Evolutionary conservation across 129 eudicot species (phyloP), one percentile per base, ranked within the genome.

Genomic region (Sambucus nigra): DNA sequence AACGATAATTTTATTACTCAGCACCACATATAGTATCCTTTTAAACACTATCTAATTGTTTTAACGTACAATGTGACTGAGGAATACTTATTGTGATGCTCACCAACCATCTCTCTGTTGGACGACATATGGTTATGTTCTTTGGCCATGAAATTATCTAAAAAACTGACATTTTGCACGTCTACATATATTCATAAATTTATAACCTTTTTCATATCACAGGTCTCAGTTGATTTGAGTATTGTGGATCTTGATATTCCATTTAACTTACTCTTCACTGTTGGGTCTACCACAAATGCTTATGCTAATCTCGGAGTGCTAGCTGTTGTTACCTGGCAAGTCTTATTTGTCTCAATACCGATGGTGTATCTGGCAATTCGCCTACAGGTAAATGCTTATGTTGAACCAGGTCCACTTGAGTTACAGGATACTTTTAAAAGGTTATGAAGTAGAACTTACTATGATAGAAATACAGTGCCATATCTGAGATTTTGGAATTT

Each of bases 241-340:
- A 82, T 92, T n/a, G 75, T 82, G n/a, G 99, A 92, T 75, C 81
- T 86, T 32, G 99, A 92, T 59, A 27, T 92, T 20, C 99, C 99
- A 13, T 85, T 85, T 22, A 69, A 66, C 77, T 55, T 92, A 7
- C 53, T 73, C 18, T 72, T 76, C 54, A 71, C 84, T 10, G 64
- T 82, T 46, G 88, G 73, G 56, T 70, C 87, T 23, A 79, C 95
- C 7, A 57, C 74, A 53, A 79, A 73, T 26, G 77, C 73, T 52
- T 82, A 67, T 54, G 16, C 76, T 2, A 86, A 72, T 65, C 76
- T 80, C 27, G 86, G 76, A 31, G 95, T 86, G 61, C 42, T 85
- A 42, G 72, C 77, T 55, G 86, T 72, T 61, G 80, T 86, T 27
- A 82, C 91, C 21, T 92, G 99, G 99, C 91, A 85, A 75, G 87